These are phyloP conservation scores for Sordariomycetes sp. DNA, from an alignment of 2,329 filamentous ascomycete species.

Conservation along the genomic window DNA sequence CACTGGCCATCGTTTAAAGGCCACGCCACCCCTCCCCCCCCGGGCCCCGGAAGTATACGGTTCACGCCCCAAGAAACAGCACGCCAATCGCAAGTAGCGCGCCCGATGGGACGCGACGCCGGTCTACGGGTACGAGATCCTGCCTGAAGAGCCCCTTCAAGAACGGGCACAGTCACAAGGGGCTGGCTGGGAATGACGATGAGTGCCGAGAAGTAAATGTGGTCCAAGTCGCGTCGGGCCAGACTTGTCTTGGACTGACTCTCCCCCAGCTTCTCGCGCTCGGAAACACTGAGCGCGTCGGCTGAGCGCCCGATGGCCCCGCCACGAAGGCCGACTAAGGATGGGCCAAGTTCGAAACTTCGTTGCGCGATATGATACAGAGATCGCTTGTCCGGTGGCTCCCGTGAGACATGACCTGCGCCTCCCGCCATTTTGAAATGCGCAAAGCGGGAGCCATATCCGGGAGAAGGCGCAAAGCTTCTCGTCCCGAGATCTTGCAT, in stretches of 20 bases:
- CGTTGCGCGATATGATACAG: conserved; percentile 1
- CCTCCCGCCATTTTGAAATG: background rate
- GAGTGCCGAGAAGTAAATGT: background rate
- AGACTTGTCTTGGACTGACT: background rate
- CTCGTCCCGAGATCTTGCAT: background rate
- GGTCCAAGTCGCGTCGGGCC: background rate
- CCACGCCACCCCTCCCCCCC: background rate
- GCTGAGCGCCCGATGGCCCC: background rate
- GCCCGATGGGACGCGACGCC: background rate
- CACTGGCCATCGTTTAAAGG: background rate
- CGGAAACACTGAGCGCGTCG: background rate
- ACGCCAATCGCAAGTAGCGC: background rate
- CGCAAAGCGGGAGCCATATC: background rate
- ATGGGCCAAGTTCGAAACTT: conserved; percentile 1
- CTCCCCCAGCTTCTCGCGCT: background rate
- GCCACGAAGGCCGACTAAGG: background rate
- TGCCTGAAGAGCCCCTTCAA: background rate
- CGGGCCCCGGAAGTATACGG: background rate
- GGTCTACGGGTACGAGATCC: background rate
- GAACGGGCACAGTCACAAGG: background rate
- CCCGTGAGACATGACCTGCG: background rate
- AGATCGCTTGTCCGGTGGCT: conserved; percentile 1
- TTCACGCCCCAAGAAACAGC: background rate
- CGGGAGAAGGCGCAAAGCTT: background rate
- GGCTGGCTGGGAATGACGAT: background rate